Evolutionary conservation across 129 eudicot species (phyloP).

Genomic region (Pittosporum tobira): DNA sequence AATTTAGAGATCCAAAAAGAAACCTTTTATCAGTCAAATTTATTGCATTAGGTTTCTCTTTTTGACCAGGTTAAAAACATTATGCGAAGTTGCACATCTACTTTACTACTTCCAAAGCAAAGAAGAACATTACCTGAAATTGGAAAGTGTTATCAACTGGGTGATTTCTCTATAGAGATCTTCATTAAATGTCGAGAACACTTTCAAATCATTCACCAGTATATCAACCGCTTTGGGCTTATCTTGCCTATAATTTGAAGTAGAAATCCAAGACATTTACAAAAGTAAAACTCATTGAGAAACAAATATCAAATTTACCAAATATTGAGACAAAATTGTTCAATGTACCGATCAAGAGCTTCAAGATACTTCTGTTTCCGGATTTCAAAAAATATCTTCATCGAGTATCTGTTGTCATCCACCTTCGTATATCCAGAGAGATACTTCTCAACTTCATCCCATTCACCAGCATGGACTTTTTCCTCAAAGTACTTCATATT

Average conservation of each 20-base stretch:
- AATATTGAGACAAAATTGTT: neutral
- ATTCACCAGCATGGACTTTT: constrained; percentile 36
- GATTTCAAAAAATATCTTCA: constrained; percentile 10
- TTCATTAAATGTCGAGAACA: constrained; percentile 59
- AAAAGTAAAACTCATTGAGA: neutral
- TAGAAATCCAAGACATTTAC: neutral
- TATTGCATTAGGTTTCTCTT: no score
- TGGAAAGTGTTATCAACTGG: constrained; percentile 49
- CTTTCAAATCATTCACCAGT: constrained; percentile 59
- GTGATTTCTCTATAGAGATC: constrained; percentile 60
- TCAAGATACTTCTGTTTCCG: constrained; percentile 13
- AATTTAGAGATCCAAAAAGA: neutral
- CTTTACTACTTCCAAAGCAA: neutral
- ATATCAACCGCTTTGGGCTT: neutral
- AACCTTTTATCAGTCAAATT: no score
- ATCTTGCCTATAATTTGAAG: constrained; percentile 4
- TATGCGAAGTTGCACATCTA: neutral
- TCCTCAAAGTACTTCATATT: constrained; percentile 44
- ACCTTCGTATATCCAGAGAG: constrained; percentile 12
- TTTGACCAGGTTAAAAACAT: neutral
- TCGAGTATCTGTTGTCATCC: constrained; percentile 6
- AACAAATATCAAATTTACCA: neutral
- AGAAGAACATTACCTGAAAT: constrained; percentile 51
- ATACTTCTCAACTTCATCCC: constrained; percentile 49
- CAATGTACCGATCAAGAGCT: constrained; percentile 9